Evolutionary conservation across 2,329 filamentous ascomycete species (phyloP).

Genomic region (Xylaria sp.): DNA sequence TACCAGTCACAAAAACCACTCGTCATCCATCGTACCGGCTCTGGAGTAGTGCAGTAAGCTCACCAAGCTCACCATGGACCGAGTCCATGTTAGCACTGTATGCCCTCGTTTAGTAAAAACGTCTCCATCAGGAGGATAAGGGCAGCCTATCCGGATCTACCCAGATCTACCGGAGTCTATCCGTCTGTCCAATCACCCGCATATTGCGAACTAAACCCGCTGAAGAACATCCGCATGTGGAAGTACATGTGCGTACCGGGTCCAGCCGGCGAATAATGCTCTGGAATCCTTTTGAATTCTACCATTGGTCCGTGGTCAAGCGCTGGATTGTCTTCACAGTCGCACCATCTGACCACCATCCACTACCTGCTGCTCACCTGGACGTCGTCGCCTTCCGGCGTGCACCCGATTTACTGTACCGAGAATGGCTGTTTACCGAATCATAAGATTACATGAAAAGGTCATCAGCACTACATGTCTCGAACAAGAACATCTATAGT

Average conservation of each 20-base stretch:
- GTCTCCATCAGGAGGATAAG: neutral
- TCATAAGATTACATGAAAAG: conserved; percentile 24
- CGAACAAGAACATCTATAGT: neutral
- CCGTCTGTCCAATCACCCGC: conserved; percentile 31
- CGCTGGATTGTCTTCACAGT: conserved; percentile 19
- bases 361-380: conserved; percentile 22
- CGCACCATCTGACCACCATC: conserved; percentile 30
- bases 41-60: conserved; percentile 17
- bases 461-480: conserved; percentile 19
- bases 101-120: conserved; percentile 2
- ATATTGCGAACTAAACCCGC: conserved; percentile 18
- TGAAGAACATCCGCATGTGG: conserved; percentile 3
- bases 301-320: conserved; percentile 26
- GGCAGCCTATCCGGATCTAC: conserved; percentile 25
- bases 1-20: no score
- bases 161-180: conserved; percentile 31
- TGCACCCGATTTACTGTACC: conserved; percentile 6
- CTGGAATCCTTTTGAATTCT: neutral
- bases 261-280: conserved; percentile 9
- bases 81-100: neutral
- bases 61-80: no score
- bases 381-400: conserved; percentile 10
- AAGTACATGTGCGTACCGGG: neutral
- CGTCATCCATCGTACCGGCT: conserved; percentile 13
- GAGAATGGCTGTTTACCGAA: conserved; percentile 10